Evolutionary conservation across 2,329 filamentous ascomycete species (phyloP).

Genomic region (Colletotrichum sp.): DNA sequence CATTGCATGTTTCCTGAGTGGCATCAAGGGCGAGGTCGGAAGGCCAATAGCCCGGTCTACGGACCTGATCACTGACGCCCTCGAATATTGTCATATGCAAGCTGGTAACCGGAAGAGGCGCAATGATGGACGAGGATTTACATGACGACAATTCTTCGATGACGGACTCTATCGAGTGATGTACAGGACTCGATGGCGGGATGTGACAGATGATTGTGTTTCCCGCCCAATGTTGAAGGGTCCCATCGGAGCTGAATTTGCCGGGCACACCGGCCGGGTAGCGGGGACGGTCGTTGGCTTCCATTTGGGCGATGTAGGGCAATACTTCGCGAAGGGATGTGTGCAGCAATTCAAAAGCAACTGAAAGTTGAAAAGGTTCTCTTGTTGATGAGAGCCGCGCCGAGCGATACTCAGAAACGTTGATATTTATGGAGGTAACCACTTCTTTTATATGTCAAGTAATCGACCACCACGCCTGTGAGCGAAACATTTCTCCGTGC

Average conservation of each 20-base stretch:
- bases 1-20: neutral
- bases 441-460: neutral
- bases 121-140: neutral
- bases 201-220: neutral
- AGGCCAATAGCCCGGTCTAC: neutral
- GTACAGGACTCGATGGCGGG: neutral
- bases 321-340: rapidly evolving
- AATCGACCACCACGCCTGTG: neutral
- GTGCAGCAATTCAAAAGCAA: neutral
- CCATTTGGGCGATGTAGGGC: neutral
- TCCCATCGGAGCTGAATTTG: neutral
- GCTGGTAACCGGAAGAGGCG: neutral
- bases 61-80: neutral
- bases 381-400: neutral
- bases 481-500: rapidly evolving
- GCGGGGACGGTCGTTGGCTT: neutral
- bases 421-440: too few relatives aligned
- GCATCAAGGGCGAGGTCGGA: neutral
- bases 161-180: neutral
- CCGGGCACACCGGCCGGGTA: neutral
- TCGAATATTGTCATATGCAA: neutral
- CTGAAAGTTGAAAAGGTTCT: rapidly evolving
- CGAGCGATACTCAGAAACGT: too few relatives aligned
- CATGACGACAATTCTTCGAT: neutral
- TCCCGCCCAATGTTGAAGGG: neutral